A percentile compares a stretch with the other conserved stretches of the same genome.
These are phyloP conservation scores for Calonectria pauciramosa DNA, from an alignment of 2,329 filamentous ascomycete species.

Conservation along the genomic window DNA sequence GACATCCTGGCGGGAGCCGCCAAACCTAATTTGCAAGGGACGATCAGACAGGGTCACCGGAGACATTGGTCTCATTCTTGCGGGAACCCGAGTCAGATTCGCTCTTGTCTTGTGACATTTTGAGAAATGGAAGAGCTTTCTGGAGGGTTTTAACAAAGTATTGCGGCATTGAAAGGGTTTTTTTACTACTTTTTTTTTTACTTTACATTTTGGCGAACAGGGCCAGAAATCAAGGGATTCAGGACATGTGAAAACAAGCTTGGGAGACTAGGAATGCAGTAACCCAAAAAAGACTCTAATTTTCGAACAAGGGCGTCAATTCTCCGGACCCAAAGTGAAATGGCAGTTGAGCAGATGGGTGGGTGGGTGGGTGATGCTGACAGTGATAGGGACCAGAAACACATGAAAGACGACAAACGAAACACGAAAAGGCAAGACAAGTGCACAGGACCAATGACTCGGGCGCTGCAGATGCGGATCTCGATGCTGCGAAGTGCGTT, in stretches of 20 bases:
- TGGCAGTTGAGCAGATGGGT: background rate
- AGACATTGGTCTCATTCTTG: slow-evolving; percentile 30
- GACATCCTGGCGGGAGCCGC: slow-evolving; percentile 32
- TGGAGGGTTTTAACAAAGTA: background rate
- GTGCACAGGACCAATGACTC: slow-evolving; percentile 21
- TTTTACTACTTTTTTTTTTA: slow-evolving; percentile 3
- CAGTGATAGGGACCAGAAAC: background rate
- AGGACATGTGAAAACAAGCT: slow-evolving; percentile 7
- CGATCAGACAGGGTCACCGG: slow-evolving; percentile 36
- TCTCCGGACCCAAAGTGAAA: slow-evolving; percentile 7
- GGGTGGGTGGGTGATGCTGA: slow-evolving; percentile 1
- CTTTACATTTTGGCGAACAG: background rate
- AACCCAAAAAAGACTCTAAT: slow-evolving; percentile 29
- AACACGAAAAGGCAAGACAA: background rate
- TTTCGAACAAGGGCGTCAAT: background rate
- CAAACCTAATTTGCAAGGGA: slow-evolving; percentile 39
- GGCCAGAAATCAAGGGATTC: slow-evolving; percentile 7
- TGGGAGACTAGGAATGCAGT: slow-evolving; percentile 13
- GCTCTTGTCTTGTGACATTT: slow-evolving; percentile 7
- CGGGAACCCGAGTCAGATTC: slow-evolving; percentile 30
- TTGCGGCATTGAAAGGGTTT: background rate
- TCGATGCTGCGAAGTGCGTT: slow-evolving; percentile 42
- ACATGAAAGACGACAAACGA: background rate
- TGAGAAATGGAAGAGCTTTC: background rate
- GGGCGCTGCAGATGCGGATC: slow-evolving; percentile 43